These are phyloP conservation scores for Xerophyta viscosa DNA, from an alignment of 106 monocot genomes.

Conservation along the genomic window DNA sequence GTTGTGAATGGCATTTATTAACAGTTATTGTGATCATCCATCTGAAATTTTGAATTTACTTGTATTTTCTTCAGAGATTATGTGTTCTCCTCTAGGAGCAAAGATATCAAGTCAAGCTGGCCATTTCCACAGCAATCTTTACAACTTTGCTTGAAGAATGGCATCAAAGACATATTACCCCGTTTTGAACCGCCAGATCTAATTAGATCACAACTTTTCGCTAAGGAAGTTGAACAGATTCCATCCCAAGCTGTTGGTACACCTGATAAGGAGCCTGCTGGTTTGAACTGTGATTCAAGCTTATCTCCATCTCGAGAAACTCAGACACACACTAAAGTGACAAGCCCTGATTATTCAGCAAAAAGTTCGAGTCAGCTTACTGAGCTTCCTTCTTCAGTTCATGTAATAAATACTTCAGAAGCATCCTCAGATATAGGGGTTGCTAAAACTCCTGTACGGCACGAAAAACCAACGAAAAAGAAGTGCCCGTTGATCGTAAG, in stretches of 20 bases:
- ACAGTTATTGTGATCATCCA: no score
- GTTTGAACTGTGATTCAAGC: neutral
- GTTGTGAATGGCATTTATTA: no score
- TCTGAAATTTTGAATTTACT: neutral
- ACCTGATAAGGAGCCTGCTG: neutral
- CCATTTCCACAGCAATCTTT: slow-evolving; percentile 57
- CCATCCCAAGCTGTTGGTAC: neutral
- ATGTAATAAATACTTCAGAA: slow-evolving; percentile 12
- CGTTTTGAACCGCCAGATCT: slow-evolving; percentile 79
- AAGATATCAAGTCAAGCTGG: slow-evolving; percentile 55
- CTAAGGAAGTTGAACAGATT: slow-evolving; percentile 4
- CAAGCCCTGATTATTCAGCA: neutral
- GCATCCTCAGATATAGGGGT: slow-evolving; percentile 8
- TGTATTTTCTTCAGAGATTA: slow-evolving; percentile 50
- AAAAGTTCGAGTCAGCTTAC: neutral
- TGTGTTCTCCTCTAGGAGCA: slow-evolving; percentile 58
- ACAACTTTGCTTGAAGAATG: slow-evolving; percentile 66
- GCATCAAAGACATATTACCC: slow-evolving; percentile 52
- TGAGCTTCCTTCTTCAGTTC: neutral
- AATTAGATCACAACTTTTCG: slow-evolving; percentile 22
- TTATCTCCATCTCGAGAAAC: neutral
- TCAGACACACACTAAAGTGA: slow-evolving; percentile 7
- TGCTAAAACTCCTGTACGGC: slow-evolving; percentile 1
- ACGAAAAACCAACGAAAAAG: slow-evolving; percentile 18
- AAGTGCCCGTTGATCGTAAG: slow-evolving; percentile 43